Evolutionary conservation across 768 basidiomycete genomes (phyloP).

Genomic region (Leccinellum albellum): DNA sequence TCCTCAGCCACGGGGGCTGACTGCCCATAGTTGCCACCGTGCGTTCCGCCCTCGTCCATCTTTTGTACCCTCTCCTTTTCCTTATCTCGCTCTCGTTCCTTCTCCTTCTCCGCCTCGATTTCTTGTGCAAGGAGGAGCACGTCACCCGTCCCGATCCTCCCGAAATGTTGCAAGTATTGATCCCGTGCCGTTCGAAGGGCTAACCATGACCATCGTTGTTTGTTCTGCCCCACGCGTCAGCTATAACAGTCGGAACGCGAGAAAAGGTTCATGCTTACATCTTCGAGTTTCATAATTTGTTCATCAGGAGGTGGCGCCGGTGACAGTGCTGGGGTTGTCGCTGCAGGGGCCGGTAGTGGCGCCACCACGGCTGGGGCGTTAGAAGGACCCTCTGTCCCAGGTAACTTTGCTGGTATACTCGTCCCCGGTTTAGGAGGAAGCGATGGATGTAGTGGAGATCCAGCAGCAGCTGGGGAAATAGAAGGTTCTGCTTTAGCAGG

Average conservation of each 20-base stretch:
- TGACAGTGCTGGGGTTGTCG: constrained; percentile 13
- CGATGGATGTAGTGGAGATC: constrained; percentile 60
- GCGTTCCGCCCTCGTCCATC: constrained; percentile 19
- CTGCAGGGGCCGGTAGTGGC: constrained; percentile 8
- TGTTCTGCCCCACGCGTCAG: constrained; percentile 49
- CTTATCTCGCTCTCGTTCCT: constrained; percentile 35
- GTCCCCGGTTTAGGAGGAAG: constrained; percentile 68
- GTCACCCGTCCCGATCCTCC: constrained; percentile 80
- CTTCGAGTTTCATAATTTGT: constrained; percentile 57
- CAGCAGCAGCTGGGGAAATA: constrained; percentile 10
- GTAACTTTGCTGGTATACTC: constrained; percentile 27
- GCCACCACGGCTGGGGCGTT: constrained; percentile 16
- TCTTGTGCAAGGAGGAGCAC: constrained; percentile 44
- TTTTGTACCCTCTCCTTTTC: constrained; percentile 29
- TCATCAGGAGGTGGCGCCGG: constrained; percentile 39
- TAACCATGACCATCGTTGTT: constrained; percentile 77
- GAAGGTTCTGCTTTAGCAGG: constrained; percentile 19
- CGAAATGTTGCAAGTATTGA: constrained; percentile 69
- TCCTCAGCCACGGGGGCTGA: constrained; percentile 31
- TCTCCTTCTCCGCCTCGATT: constrained; percentile 36
- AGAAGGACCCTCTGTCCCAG: constrained; percentile 33
- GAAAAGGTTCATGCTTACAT: constrained; percentile 37
- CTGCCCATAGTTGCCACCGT: constrained; percentile 23
- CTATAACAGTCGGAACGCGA: background rate
- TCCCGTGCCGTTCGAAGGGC: constrained; percentile 75